Conservation (phyloP, 192 early-diverging fungal genomes). For the Lobulomyces angularis region DNA sequence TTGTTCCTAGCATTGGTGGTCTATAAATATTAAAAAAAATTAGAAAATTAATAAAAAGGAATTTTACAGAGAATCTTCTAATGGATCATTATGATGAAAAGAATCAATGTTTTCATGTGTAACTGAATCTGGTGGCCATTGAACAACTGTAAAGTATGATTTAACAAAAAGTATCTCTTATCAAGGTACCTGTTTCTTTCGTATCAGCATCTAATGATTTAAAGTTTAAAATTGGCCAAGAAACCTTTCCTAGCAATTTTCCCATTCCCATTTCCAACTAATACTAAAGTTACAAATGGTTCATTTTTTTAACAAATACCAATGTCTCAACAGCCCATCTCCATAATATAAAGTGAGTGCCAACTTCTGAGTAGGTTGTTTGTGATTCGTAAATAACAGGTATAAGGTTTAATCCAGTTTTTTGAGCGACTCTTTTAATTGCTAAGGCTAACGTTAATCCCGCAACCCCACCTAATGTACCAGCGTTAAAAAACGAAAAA, state of each 20-base stretch:
- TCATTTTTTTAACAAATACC: too few species aligned
- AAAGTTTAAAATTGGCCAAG: constrained; percentile 20
- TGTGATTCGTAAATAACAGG: constrained; percentile 20
- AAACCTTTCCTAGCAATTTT: constrained; percentile 18
- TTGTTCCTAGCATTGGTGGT: constrained; percentile 31
- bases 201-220: constrained; percentile 13
- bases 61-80: too few species aligned
- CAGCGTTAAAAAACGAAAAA: too few species aligned
- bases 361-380: constrained; percentile 3
- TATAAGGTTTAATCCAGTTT: constrained; percentile 12
- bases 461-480: constrained; percentile 31
- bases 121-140: constrained; percentile 21
- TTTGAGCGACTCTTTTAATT: constrained; percentile 12
- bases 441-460: constrained; percentile 25
- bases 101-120: too few species aligned
- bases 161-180: too few species aligned
- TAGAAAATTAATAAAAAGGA: too few species aligned
- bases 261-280: constrained; percentile 31
- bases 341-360: constrained; percentile 26
- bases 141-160: too few species aligned
- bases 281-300: too few species aligned
- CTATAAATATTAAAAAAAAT: too few species aligned
- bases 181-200: too few species aligned
- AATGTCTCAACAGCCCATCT: constrained; percentile 29
- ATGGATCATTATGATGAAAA: too few species aligned